Evolutionary conservation across 495 filamentous ascomycete genomes (phyloP), one percentile per base, ranked within the genome.

Genomic region (Penicillium paxilli): DNA sequence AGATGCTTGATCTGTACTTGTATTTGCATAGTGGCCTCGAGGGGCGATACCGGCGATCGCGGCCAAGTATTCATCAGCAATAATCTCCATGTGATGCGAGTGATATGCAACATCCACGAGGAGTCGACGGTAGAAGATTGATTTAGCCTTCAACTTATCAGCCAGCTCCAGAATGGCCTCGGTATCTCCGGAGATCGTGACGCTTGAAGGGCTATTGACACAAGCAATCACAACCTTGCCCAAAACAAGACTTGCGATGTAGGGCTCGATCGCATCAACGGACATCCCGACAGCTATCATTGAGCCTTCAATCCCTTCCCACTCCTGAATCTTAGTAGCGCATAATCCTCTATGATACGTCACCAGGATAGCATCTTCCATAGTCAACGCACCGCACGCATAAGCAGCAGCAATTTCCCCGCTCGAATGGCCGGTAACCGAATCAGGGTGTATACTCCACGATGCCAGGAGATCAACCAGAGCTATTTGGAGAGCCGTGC

Each of bases 91-190:
- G 53, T 87, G 82, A 45, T 78, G 76, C 2, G 84, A 87, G 58
- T 89, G 86, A 54, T 85, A 89, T 1, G 84, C 85, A 20, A 77
- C 69, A 24, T 81, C 74, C n/a, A 88, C 82, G 14, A 71, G 65
- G 0, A 62, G 44, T 2, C 14, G 37, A 4, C 59, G 54, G 4
- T 19, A 28, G 21, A 62, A 58, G 1, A 51, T 33, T 4, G 21
- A 21, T 6, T 49, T 44, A 11, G 33, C 25, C 25, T 49, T 28
- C 3, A 51, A n/a, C 7, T 9, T n/a, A 5, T 30, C 19, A 1
- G 30, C 2, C 4, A 70, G 22, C 16, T 60, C 64, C 19, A 68
- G 59, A 16, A 82, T 68, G 7, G 75, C 78, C 3, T 63, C 52
- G 44, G 17, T 35, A 32, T 71, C 63, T 0, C 72, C 72, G 0